Evolutionary conservation across 2,329 filamentous ascomycete species (phyloP), one percentile per base, ranked within the genome.

Genomic region (Beauveria bassiana): DNA sequence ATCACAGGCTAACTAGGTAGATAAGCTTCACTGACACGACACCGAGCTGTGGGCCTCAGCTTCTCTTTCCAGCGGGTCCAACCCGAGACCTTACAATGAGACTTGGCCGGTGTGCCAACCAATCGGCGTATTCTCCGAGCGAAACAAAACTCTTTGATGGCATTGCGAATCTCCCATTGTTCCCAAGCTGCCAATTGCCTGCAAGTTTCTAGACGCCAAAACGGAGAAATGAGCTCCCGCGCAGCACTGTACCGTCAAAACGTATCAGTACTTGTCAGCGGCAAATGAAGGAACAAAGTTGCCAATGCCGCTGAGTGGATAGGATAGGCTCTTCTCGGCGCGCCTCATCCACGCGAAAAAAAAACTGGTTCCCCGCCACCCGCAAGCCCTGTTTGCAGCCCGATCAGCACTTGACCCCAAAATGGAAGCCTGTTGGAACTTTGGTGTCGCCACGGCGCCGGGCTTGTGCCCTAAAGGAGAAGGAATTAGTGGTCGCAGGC

Each of bases 401-500:
- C 59, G 51, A 61, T 61, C 59, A 61, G 59, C 59, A 61, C 59
- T 61, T 61, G 59, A 5, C 31, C 51, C 42, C 42, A 12, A 61
- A 61, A 31, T 54, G 59, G 50, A 42, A 61, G 20, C 59, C 51
- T 54, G 7, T 51, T 61, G 34, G 59, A 51, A 55, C 50, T 55
- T 55, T 54, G 51, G 51, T 34, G 42, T 43, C 51, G 51, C 59
- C 51, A 61, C 59, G 9, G 8, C 59, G 50, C 59, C 59, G 59
- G 59, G 51, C 51, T 55, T 61, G 59, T 61, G 51, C 59, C 59
- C 59, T 55, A 61, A 61, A 42, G n/a, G 14, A 55, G 59, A 55
- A 59, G n/a, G 46, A 59, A 50, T 7, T n/a, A 40, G 45, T 49
- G 28, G n/a, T 20, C 43, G 38, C 38, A 43, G 38, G 52, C 7